Evolutionary conservation across 2,329 filamentous ascomycete species (phyloP).

Genomic region (Nemania sp.): DNA sequence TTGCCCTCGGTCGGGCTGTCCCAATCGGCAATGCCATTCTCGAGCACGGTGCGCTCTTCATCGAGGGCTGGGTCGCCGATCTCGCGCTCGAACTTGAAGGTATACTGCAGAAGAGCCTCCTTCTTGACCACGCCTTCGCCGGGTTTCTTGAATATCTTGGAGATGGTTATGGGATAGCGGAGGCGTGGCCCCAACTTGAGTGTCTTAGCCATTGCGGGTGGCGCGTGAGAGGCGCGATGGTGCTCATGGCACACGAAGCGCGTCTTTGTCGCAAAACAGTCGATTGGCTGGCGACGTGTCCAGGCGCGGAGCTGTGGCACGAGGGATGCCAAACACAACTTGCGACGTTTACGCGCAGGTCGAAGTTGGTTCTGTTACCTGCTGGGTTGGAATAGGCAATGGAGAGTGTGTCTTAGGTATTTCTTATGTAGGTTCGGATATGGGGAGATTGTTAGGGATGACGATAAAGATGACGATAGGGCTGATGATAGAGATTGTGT

Average conservation of each 20-base stretch:
- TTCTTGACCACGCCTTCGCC: conserved; percentile 77
- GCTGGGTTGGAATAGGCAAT: too few species aligned
- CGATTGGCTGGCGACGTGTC: background rate
- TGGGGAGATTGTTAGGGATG: too few species aligned
- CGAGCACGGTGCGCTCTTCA: conserved; percentile 67
- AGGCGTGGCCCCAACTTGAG: conserved; percentile 64
- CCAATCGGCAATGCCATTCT: conserved; percentile 75
- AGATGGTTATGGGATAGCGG: conserved; percentile 92
- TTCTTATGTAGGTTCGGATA: too few species aligned
- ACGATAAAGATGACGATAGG: too few species aligned
- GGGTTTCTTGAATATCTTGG: conserved; percentile 74
- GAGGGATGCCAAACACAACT: too few species aligned
- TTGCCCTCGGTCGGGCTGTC: conserved; percentile 82
- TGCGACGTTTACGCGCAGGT: too few species aligned
- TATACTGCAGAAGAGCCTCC: conserved; percentile 82
- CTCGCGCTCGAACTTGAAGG: conserved; percentile 77
- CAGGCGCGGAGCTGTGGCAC: too few species aligned
- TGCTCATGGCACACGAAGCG: conserved; percentile 30
- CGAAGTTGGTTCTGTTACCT: too few species aligned
- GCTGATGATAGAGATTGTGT: too few species aligned
- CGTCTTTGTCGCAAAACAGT: conserved; percentile 25
- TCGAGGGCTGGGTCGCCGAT: conserved; percentile 66
- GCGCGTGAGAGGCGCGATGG: conserved; percentile 24
- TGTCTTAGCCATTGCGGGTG: conserved; percentile 46
- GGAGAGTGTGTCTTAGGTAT: too few species aligned